Evolutionary conservation across 129 eudicot genomes (phyloP).

Genomic region (Erigeron canadensis): DNA sequence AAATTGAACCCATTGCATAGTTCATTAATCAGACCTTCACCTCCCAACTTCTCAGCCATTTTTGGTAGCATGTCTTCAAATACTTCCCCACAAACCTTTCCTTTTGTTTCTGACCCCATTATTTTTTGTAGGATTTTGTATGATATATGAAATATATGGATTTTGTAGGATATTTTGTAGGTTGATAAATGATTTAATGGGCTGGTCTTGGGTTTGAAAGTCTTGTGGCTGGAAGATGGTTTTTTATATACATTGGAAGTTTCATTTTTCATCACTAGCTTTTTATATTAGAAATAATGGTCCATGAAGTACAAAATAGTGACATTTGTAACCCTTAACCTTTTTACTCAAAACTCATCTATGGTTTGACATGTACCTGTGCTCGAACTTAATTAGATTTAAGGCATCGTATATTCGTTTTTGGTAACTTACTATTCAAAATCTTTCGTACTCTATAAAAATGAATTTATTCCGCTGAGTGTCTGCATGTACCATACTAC

Average conservation of each 20-base stretch:
- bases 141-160: neutral
- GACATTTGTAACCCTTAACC: constrained; percentile 8
- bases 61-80: constrained; percentile 55
- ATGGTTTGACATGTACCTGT: neutral
- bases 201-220: constrained; percentile 14
- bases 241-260: constrained; percentile 22
- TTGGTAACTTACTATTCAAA: no score
- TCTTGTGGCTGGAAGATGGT: constrained; percentile 19
- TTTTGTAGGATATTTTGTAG: no score
- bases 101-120: constrained; percentile 37
- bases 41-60: constrained; percentile 56
- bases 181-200: no score
- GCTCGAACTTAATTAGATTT: neutral
- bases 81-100: constrained; percentile 23
- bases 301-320: constrained; percentile 7
- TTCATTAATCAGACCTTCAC: constrained; percentile 54
- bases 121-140: neutral
- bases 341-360: neutral
- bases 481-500: no score
- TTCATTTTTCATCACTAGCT: neutral
- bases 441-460: no score
- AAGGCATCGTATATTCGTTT: no score
- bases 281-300: constrained; percentile 11
- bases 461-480: no score
- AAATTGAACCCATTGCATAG: constrained; percentile 54